Evolutionary conservation across 2,329 filamentous ascomycete species (phyloP).

Genomic region (Aquanectria penicillioides): DNA sequence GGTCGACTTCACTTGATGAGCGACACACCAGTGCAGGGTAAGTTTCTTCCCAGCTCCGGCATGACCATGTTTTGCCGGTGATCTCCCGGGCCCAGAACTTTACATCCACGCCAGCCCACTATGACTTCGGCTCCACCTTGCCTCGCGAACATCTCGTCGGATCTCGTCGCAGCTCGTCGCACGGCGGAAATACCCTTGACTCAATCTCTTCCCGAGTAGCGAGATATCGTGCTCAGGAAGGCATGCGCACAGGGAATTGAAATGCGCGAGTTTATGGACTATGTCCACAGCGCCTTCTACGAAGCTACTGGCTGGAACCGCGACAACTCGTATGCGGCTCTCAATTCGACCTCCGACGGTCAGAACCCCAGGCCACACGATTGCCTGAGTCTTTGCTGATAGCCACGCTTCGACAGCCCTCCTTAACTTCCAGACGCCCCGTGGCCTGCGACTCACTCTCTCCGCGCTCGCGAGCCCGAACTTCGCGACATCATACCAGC

Average conservation of each 20-base stretch:
- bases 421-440: constrained; percentile 87
- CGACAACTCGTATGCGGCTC: constrained; percentile 89
- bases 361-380: constrained; percentile 38
- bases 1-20: no score
- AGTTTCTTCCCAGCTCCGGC: no score
- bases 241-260: constrained; percentile 46
- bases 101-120: not conserved
- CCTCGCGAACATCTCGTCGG: not conserved
- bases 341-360: constrained; percentile 87
- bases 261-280: constrained; percentile 98
- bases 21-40: no score
- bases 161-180: not conserved
- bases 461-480: constrained; percentile 92
- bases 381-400: constrained; percentile 31
- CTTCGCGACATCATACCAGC: constrained; percentile 92
- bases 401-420: constrained; percentile 65
- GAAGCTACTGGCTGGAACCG: constrained; percentile 87
- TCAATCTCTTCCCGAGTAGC: constrained; percentile 6
- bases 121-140: no score
- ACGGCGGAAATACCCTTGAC: not conserved
- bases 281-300: constrained; percentile 91
- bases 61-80: no score
- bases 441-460: constrained; percentile 84
- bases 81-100: not conserved
- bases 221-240: constrained; percentile 23